Evolutionary conservation across 2,329 filamentous ascomycete genomes (phyloP).

Genomic region (Colletotrichum lini): DNA sequence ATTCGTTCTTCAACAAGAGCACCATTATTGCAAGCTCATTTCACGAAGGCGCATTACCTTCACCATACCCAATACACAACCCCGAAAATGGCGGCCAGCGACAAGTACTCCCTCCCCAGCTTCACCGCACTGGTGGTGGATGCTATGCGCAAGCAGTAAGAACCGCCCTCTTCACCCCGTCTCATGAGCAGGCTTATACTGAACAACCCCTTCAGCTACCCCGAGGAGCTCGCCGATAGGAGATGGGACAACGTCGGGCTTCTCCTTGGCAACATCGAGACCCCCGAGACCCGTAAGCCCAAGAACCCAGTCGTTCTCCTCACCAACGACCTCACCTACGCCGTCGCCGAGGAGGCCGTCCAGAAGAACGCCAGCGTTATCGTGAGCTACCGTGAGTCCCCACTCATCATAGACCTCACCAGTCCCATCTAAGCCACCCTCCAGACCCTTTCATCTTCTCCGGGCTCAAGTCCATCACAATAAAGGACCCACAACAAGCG

Average conservation of each 20-base stretch:
- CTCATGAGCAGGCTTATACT: background rate
- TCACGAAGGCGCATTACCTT: background rate
- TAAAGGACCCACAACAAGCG: slow-evolving; percentile 87
- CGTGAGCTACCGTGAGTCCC: slow-evolving; percentile 83
- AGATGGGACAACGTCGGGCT: slow-evolving; percentile 98
- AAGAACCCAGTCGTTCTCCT: slow-evolving; percentile 62
- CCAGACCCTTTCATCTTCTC: slow-evolving; percentile 97
- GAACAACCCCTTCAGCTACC: slow-evolving; percentile 74
- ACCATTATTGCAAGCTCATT: background rate
- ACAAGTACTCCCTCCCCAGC: slow-evolving; percentile 44
- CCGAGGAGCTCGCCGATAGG: slow-evolving; percentile 88
- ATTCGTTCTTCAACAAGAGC: background rate
- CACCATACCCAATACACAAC: background rate
- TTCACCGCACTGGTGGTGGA: slow-evolving; percentile 76
- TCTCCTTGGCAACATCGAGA: slow-evolving; percentile 65
- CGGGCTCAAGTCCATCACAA: slow-evolving; percentile 88
- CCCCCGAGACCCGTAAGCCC: slow-evolving; percentile 47
- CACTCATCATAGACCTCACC: background rate
- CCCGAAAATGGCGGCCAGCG: slow-evolving; percentile 24
- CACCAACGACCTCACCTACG: slow-evolving; percentile 91
- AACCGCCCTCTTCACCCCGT: slow-evolving; percentile 41
- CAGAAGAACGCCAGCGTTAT: slow-evolving; percentile 81
- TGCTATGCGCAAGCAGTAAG: slow-evolving; percentile 85
- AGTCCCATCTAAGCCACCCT: slow-evolving; percentile 18
- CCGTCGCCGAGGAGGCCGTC: slow-evolving; percentile 93